Base-by-base conservation (phyloP, 441 rosid genomes). In the Hypseocharis bilobata region DNA sequence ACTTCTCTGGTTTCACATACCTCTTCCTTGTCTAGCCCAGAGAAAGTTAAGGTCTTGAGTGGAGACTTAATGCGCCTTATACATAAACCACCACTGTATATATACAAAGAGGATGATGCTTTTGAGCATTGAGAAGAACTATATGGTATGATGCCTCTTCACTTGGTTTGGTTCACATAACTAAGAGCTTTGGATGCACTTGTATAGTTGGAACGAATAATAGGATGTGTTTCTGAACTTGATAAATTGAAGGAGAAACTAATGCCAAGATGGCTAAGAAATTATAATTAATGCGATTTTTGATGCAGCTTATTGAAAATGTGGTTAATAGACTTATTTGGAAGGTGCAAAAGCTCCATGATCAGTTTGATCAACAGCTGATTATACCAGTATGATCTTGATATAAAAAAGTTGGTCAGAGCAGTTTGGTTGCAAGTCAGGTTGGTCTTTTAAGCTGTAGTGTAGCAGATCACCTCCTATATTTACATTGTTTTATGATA, bases 181-280 rank as follows among this genome's bases (percentile, higher is more conserved):
- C 40, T 59, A 6, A 55, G 56, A 16, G n/a, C 55, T 20, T 63
- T 29, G 40, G 51, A 19, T 22, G 28, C 28, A 30, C n/a, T 52
- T 64, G 71, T 66, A 57, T 49, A 71, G 64, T 62, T 34, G 27
- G 14, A 60, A 26, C 44, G 20, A 22, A 20, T 16, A 30, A 19
- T 11, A 28, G 51, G 11, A 57, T 58, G 54, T 52, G 14, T 74
- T 29, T 8, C 34, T n/a, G 20, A 65, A 61, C 67, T 42, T 58
- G 42, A 42, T 36, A 23, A 11, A 3, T 22, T 26, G 19, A 25
- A 2, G 3, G 66, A 3, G 25, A 25, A 44, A 10, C 56, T 3
- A 10, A 23, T 17, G 44, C n/a, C n/a, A 10, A 28, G 60, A 54
- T 34, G 52, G 57, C 34, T 26, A 28, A 58, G 68, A 49, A 54